Evolutionary conservation across 306 rosid species (phyloP).

Genomic region (Pueraria montana): DNA sequence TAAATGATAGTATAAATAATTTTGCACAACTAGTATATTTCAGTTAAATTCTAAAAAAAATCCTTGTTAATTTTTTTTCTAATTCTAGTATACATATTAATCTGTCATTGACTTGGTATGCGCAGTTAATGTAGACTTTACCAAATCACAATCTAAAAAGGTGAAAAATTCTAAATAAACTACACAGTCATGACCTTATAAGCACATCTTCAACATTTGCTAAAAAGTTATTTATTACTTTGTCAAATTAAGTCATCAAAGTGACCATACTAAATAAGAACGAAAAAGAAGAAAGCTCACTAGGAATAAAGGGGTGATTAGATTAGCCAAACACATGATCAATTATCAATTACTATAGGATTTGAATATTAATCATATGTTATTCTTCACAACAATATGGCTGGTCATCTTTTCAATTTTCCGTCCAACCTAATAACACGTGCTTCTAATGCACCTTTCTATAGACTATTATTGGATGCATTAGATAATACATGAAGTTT

Average conservation of each 20-base stretch:
- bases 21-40: too few relatives aligned
- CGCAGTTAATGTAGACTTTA: not conserved
- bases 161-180: not conserved
- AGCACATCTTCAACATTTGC: not conserved
- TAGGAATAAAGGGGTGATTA: not conserved
- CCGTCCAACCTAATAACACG: slow-evolving; percentile 46
- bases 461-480: not conserved
- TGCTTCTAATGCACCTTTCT: not conserved
- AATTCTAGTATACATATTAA: not conserved
- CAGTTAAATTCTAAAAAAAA: too few relatives aligned
- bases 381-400: too few relatives aligned
- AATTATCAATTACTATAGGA: too few relatives aligned
- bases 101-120: not conserved
- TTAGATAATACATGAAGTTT: not conserved
- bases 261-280: too few relatives aligned
- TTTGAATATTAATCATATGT: too few relatives aligned
- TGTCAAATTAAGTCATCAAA: too few relatives aligned
- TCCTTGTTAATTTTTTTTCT: too few relatives aligned
- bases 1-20: too few relatives aligned
- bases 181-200: not conserved
- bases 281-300: not conserved
- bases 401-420: not conserved
- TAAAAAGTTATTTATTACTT: not conserved
- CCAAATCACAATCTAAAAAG: not conserved
- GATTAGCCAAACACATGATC: too few relatives aligned